Percentiles rank a stretch among this genome's conserved stretches.
Evolutionary conservation across 2,329 filamentous ascomycete genomes (phyloP).

Genomic region (Sordariomycetes sp.): DNA sequence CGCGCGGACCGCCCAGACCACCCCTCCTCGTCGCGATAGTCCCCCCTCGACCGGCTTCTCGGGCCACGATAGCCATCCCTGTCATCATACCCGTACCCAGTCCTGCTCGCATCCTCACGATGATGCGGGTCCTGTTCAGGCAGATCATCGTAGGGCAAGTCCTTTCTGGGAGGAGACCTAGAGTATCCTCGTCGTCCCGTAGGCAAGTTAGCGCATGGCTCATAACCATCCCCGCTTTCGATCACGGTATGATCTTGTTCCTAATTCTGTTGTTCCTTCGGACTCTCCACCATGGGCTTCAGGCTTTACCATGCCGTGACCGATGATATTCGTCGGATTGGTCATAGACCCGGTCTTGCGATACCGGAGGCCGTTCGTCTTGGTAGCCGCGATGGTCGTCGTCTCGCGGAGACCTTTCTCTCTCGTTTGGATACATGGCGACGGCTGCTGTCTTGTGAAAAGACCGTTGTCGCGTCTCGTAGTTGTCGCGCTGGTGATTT

Average conservation of each 20-base stretch:
- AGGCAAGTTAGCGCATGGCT: slow-evolving; percentile 26
- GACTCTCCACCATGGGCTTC: slow-evolving; percentile 4
- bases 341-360: slow-evolving; percentile 11
- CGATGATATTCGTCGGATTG: slow-evolving; percentile 24
- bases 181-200: slow-evolving; percentile 27
- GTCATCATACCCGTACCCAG: slow-evolving; percentile 9
- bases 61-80: slow-evolving; percentile 4
- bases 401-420: background rate
- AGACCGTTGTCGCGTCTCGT: background rate
- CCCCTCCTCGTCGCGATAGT: slow-evolving; percentile 5
- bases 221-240: slow-evolving; percentile 2
- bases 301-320: slow-evolving; percentile 35
- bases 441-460: background rate
- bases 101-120: slow-evolving; percentile 1
- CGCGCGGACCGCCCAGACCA: background rate
- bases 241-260: background rate
- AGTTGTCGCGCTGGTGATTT: background rate
- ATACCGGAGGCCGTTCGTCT: background rate
- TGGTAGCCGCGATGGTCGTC: background rate
- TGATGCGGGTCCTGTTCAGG: slow-evolving; percentile 13
- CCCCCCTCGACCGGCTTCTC: slow-evolving; percentile 4
- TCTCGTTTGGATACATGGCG: background rate
- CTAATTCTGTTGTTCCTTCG: background rate
- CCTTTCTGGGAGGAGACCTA: slow-evolving; percentile 27
- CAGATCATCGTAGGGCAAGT: slow-evolving; percentile 18